Base-by-base conservation (phyloP, 371 early-diverging fungal genomes). In the Mortierella sp. region DNA sequence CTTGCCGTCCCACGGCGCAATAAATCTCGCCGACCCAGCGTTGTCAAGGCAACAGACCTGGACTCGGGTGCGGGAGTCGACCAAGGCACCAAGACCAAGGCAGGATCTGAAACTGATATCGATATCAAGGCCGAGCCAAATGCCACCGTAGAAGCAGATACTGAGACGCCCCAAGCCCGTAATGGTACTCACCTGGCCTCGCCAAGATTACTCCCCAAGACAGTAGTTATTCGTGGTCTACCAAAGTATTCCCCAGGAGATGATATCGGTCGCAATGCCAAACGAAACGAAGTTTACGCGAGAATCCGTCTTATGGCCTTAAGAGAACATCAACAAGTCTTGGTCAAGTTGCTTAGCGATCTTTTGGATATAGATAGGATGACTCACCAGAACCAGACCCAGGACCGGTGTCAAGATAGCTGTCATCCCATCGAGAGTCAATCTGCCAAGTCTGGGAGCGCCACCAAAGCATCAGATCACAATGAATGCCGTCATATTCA, bases 281-380 rank as follows among this genome's bases (percentile, higher is more conserved):
- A 55, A 39, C 14, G 72, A 16, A 59, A 77, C 16, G 77, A 66
- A 30, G 39, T 14, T n/a, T 77, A 77, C 28, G 77, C 77, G 10
- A 37, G 59, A 14, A 22, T 62, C 5, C 77, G 77, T 2, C 55
- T 77, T 6, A 58, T 62, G 16, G 72, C 77, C 0, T 37, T 77
- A 5, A 62, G 72, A n/a, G 64, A 71, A n/a, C 77, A 77, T 24
- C 77, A 77, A 28, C 57, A 63, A 47, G 24, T 59, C 22, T 49
- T 77, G 30, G 68, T 67, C 22, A 52, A 52, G 16, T 35, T 75
- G 39, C 28, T 75, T 47, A 20, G 45, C 5, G 62, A 60, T 4
- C 60, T 75, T 4, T 40, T 65, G 61, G 62, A 35, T 0, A 20
- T 47, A 0, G 70, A 75, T 16, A 65, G 60, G 40, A 24, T 37